These are phyloP conservation scores for Raffaelea deltoideospora DNA, from an alignment of 2,329 filamentous ascomycete species.

Conservation along the genomic window DNA sequence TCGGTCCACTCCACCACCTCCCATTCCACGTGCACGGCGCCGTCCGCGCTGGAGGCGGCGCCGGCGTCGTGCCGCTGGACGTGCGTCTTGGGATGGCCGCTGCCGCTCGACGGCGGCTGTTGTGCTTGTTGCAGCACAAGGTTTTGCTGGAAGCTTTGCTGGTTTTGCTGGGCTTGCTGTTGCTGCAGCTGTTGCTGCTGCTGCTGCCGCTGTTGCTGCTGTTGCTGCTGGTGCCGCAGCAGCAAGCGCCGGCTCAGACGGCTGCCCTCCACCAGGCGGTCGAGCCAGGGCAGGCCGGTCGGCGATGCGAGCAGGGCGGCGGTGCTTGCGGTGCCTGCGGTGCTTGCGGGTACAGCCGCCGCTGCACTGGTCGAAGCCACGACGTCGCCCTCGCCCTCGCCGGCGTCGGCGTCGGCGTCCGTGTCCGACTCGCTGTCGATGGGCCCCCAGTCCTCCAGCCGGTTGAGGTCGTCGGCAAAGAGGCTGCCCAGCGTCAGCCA, in stretches of 20 bases:
- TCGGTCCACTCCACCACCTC: slow-evolving; percentile 64
- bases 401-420: slow-evolving; percentile 13
- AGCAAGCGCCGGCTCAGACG: slow-evolving; percentile 51
- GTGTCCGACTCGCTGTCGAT: slow-evolving; percentile 23
- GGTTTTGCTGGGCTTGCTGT: slow-evolving; percentile 31
- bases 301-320: slow-evolving; percentile 37
- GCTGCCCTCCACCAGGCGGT: slow-evolving; percentile 64
- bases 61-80: slow-evolving; percentile 3
- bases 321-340: slow-evolving; percentile 16
- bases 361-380: background rate
- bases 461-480: slow-evolving; percentile 50
- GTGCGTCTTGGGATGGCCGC: background rate
- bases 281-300: slow-evolving; percentile 66
- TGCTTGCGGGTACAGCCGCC: background rate
- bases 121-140: slow-evolving; percentile 15
- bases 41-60: slow-evolving; percentile 35
- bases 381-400: slow-evolving; percentile 6
- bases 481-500: slow-evolving; percentile 70
- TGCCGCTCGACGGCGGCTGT: background rate
- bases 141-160: too few species aligned
- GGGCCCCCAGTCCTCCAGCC: slow-evolving; percentile 61
- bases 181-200: slow-evolving; percentile 25
- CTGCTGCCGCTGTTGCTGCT: slow-evolving; percentile 20
- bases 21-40: slow-evolving; percentile 58
- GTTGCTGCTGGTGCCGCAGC: slow-evolving; percentile 39